A percentile compares a stretch with the other conserved stretches of the same genome.
Conservation (phyloP, 768 basidiomycete species). For the Leccinum disarticulatum region DNA sequence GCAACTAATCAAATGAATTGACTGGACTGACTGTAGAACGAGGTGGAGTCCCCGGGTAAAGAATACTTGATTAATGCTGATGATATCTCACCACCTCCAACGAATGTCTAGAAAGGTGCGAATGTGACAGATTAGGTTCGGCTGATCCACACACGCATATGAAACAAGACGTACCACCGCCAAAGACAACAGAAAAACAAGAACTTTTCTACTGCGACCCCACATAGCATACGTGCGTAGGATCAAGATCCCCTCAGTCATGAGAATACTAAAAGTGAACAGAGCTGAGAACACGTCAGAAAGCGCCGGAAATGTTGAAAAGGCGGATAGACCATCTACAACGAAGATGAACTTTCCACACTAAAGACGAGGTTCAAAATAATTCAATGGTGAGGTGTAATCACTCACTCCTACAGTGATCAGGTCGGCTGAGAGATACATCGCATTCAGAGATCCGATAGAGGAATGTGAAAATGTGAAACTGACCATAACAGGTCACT, state of each 20-base stretch:
- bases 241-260: constrained; percentile 6
- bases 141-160: too few relatives aligned
- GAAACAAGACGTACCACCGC: constrained; percentile 13
- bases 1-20: background rate
- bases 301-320: background rate
- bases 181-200: constrained; percentile 18
- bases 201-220: constrained; percentile 17
- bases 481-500: constrained; percentile 21
- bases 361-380: constrained; percentile 10
- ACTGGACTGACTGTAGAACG: constrained; percentile 20
- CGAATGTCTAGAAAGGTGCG: constrained; percentile 10
- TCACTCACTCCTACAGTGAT: constrained; percentile 3
- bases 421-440: constrained; percentile 8
- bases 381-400: background rate
- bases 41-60: constrained; percentile 17
- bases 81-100: constrained; percentile 6
- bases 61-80: constrained; percentile 2
- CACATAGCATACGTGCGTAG: constrained; percentile 30
- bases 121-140: background rate
- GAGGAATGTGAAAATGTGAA: background rate
- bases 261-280: constrained; percentile 15
- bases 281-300: constrained; percentile 13
- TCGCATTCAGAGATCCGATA: background rate
- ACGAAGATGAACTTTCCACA: constrained; percentile 19
- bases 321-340: constrained; percentile 15